Evolutionary conservation across 2,329 filamentous ascomycete species (phyloP).

Genomic region (Diaporthe citri): DNA sequence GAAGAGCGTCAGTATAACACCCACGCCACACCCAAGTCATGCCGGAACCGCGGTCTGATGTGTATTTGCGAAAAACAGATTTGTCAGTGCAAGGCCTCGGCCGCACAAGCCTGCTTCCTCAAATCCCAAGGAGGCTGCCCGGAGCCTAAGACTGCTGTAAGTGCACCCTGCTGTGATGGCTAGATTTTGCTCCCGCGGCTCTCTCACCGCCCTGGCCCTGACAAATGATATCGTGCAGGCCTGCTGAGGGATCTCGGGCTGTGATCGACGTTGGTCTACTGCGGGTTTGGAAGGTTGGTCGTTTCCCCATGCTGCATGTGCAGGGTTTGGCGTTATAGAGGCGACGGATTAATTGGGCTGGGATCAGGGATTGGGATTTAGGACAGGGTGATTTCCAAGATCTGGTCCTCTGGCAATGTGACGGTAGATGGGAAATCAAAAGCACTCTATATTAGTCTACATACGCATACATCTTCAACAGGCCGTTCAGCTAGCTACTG

Average conservation of each 20-base stretch:
- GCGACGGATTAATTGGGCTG: slow-evolving; percentile 2
- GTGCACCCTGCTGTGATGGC: slow-evolving; percentile 9
- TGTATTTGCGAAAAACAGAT: slow-evolving; percentile 37
- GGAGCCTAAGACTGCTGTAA: slow-evolving; percentile 40
- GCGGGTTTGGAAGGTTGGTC: neutral
- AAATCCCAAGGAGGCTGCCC: slow-evolving; percentile 42
- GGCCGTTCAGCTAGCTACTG: neutral
- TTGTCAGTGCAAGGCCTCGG: slow-evolving; percentile 42
- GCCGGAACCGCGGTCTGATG: neutral
- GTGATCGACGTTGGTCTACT: slow-evolving; percentile 11
- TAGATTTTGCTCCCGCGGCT: neutral
- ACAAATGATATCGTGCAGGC: slow-evolving; percentile 9
- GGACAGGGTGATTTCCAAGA: slow-evolving; percentile 20
- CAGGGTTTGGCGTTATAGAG: slow-evolving; percentile 22
- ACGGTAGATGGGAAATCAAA: slow-evolving; percentile 15
- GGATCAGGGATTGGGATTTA: slow-evolving; percentile 14
- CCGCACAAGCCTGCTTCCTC: slow-evolving; percentile 41
- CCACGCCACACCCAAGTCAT: neutral
- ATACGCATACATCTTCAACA: neutral
- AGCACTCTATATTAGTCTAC: slow-evolving; percentile 6
- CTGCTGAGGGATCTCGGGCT: slow-evolving; percentile 2
- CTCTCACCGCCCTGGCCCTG: neutral
- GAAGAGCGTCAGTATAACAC: slow-evolving; percentile 40
- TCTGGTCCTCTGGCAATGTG: slow-evolving; percentile 2
- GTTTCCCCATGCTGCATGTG: neutral